Conservation (phyloP, 352 stramenopile genomes). For the Hyaloperonospora brassicae region DNA sequence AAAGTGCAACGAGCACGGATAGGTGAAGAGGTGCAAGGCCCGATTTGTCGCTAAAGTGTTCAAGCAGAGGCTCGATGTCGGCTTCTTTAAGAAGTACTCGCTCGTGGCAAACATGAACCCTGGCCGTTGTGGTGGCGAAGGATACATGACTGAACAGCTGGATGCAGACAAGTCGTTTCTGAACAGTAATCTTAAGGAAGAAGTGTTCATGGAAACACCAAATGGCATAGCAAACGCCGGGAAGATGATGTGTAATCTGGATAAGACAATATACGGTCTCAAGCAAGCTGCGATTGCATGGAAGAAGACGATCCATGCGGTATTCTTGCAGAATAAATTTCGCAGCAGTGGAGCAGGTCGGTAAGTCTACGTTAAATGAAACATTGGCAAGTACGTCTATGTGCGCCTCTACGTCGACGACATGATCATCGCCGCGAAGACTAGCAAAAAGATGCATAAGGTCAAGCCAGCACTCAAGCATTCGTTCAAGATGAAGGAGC, state of each 20-base stretch:
- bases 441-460: not conserved
- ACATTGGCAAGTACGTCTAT: not conserved
- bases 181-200: conserved; percentile 4
- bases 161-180: conserved; percentile 8
- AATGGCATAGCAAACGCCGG: not conserved
- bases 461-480: not conserved
- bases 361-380: not conserved
- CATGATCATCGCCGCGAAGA: not conserved
- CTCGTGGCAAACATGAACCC: conserved; percentile 11
- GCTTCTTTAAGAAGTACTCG: conserved; percentile 10
- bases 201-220: not conserved
- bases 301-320: not conserved
- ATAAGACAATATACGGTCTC: not conserved
- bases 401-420: not conserved
- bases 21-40: not conserved
- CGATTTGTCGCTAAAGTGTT: conserved; percentile 3
- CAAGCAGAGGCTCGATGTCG: conserved; percentile 8
- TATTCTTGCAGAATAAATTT: not conserved
- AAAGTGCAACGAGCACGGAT: conserved; percentile 6
- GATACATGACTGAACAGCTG: conserved; percentile 4
- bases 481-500: conserved; percentile 1
- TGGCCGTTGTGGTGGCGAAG: not conserved
- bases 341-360: not conserved
- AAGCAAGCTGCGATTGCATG: not conserved
- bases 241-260: not conserved